Evolutionary conservation across 257 asterid genomes (phyloP).

Genomic region (Capsicum rhomboideum): DNA sequence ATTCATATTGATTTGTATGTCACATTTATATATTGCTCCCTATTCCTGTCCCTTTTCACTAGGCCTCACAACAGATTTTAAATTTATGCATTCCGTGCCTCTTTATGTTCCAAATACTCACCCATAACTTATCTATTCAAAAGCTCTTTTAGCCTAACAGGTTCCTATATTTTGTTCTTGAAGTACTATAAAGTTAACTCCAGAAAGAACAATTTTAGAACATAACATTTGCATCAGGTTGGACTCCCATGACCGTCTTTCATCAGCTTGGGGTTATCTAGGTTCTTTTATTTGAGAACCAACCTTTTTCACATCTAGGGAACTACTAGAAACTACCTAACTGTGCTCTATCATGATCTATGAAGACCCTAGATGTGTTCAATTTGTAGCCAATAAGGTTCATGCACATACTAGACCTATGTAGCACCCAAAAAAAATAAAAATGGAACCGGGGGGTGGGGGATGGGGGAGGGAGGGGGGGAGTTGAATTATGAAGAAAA

Average conservation of each 20-base stretch:
- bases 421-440: no score
- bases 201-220: background rate
- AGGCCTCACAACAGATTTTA: background rate
- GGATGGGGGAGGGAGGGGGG: background rate
- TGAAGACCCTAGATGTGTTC: background rate
- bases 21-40: background rate
- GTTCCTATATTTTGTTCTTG: background rate
- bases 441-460: no score
- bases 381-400: background rate
- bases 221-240: background rate
- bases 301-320: background rate
- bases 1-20: background rate
- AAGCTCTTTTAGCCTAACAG: background rate
- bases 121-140: background rate
- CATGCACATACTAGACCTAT: background rate
- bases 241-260: background rate
- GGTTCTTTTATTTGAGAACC: background rate
- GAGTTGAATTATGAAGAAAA: background rate
- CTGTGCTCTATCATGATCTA: background rate
- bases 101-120: background rate
- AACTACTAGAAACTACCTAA: background rate
- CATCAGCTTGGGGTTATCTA: background rate
- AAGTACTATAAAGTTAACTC: background rate
- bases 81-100: background rate
- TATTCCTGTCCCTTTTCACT: background rate